Percentiles rank a stretch among this genome's conserved stretches.
Evolutionary conservation across 2,329 filamentous ascomycete genomes (phyloP).

Genomic region (Cadophora sp.): DNA sequence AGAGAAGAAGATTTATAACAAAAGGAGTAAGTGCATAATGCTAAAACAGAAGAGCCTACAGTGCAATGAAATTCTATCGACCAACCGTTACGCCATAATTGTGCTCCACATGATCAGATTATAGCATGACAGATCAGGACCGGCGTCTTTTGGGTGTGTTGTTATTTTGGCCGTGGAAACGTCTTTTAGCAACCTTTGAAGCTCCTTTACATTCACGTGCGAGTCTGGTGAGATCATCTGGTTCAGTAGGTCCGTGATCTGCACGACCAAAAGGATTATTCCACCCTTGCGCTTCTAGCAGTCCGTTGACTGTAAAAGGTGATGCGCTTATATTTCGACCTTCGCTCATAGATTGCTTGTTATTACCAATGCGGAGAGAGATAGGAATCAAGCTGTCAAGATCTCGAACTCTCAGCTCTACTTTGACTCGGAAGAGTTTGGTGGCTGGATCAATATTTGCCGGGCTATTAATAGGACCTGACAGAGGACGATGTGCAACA

Average conservation of each 20-base stretch:
- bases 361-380: constrained; percentile 2
- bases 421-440: neutral
- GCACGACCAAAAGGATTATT: constrained; percentile 1
- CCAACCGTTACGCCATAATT: no score
- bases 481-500: neutral
- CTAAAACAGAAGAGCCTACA: no score
- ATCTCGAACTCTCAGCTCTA: constrained; percentile 3
- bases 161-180: no score
- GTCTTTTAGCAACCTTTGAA: no score
- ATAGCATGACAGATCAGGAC: no score
- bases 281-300: constrained; percentile 1
- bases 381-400: constrained; percentile 1
- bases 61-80: no score
- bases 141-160: no score
- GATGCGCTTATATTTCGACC: constrained; percentile 5
- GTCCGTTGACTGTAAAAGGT: neutral
- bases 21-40: no score
- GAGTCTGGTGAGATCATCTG: neutral
- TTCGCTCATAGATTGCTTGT: neutral
- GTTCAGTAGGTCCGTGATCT: constrained; percentile 3
- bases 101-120: no score
- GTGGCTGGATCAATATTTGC: constrained; percentile 5
- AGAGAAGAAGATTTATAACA: no score
- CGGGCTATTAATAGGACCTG: neutral
- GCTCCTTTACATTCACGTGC: neutral